phyloP scores from a whole-genome alignment of 169 alveolate genomes.

The Plasmodium yoelii region DNA sequence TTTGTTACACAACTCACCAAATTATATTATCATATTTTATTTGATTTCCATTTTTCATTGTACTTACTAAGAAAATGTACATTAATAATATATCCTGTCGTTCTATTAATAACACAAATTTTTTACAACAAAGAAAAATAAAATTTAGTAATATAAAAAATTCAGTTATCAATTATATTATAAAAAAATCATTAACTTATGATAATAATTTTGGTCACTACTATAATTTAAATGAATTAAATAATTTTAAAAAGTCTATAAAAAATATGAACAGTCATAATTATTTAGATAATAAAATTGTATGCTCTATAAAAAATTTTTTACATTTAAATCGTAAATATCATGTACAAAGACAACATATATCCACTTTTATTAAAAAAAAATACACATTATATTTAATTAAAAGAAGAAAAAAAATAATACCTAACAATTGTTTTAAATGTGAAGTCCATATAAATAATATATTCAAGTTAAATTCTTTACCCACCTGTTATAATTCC shows the following conservation, averaged over 20 bases:
- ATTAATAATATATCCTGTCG: slow-evolving; percentile 15
- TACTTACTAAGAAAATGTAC: slow-evolving; percentile 31
- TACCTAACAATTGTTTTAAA: slow-evolving; percentile 26
- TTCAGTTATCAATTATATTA: slow-evolving; percentile 19
- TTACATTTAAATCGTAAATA: not conserved
- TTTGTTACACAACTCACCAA: not conserved
- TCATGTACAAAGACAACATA: slow-evolving; percentile 6
- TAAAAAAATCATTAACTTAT: slow-evolving; percentile 6
- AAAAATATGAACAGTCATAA: slow-evolving; percentile 26
- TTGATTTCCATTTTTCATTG: not conserved
- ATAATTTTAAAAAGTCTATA: slow-evolving; percentile 21
- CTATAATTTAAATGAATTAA: slow-evolving; percentile 11
- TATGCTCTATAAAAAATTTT: not conserved
- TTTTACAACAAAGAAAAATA: slow-evolving; percentile 51
- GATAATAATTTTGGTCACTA: not conserved
- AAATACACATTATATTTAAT: slow-evolving; percentile 17
- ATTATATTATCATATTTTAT: no score
- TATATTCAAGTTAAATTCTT: no score
- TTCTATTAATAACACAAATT: slow-evolving; percentile 7
- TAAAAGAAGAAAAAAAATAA: slow-evolving; percentile 40
- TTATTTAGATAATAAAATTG: slow-evolving; percentile 3
- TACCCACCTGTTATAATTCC: no score
- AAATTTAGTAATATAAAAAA: slow-evolving; percentile 3
- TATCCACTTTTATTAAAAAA: slow-evolving; percentile 11
- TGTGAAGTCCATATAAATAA: not conserved